phyloP scores from a whole-genome alignment of 2,329 filamentous ascomycete genomes.

The Xylariaceae sp. region DNA sequence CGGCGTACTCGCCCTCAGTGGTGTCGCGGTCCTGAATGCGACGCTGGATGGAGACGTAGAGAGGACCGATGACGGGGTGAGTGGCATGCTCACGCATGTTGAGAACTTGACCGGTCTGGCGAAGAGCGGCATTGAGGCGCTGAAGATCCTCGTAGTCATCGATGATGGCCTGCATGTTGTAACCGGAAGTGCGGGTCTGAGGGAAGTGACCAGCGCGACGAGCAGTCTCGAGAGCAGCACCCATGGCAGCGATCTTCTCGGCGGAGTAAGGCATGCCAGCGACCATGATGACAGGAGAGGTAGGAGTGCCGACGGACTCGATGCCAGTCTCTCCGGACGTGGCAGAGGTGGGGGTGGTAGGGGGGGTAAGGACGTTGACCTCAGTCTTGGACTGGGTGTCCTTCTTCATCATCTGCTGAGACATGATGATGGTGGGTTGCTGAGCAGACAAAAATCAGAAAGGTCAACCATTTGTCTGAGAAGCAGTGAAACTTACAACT shows the following conservation, averaged over 20 bases:
- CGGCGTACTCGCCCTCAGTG: slow-evolving; percentile 19
- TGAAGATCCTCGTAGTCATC: slow-evolving; percentile 34
- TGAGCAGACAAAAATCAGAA: too few relatives aligned
- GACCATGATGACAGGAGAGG: background rate
- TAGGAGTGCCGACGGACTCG: background rate
- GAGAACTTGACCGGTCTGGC: slow-evolving; percentile 12
- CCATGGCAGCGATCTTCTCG: slow-evolving; percentile 32
- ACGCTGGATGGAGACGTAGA: slow-evolving; percentile 34
- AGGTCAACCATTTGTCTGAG: too few relatives aligned
- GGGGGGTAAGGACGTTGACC: background rate
- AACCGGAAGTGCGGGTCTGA: slow-evolving; percentile 24
- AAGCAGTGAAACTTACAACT: too few relatives aligned
- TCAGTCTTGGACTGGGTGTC: too few relatives aligned
- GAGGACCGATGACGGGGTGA: slow-evolving; percentile 10
- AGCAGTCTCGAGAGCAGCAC: slow-evolving; percentile 27
- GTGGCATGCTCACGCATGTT: slow-evolving; percentile 7
- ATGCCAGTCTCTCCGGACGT: background rate
- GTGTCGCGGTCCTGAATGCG: slow-evolving; percentile 37
- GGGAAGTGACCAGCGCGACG: slow-evolving; percentile 35
- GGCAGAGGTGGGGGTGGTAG: background rate
- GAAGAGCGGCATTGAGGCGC: slow-evolving; percentile 21
- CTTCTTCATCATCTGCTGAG: too few relatives aligned
- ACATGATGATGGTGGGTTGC: too few relatives aligned
- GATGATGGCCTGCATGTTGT: slow-evolving; percentile 26
- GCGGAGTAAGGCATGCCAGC: slow-evolving; percentile 8